A percentile compares a stretch with the other conserved stretches of the same genome.
These are phyloP conservation scores for Orbilia javanica DNA, from an alignment of 2,329 filamentous ascomycete species.

Conservation along the genomic window DNA sequence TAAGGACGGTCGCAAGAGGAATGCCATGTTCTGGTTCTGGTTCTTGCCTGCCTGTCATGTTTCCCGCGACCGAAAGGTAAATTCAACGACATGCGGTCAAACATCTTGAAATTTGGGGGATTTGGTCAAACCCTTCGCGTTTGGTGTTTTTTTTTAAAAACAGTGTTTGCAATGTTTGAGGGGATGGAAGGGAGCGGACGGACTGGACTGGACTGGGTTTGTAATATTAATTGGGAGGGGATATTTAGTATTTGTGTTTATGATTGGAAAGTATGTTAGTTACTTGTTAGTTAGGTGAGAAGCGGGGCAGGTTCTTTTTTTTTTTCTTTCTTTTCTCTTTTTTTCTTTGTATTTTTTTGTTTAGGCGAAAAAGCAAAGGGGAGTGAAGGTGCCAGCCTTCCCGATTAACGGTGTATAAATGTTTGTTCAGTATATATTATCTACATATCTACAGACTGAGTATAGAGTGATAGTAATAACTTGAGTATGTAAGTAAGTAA, in stretches of 20 bases:
- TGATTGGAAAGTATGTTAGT: too few relatives aligned
- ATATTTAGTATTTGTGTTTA: too few relatives aligned
- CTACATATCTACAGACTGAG: too few relatives aligned
- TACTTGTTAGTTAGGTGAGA: not conserved
- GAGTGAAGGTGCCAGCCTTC: not conserved
- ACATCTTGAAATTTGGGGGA: slow-evolving; percentile 9
- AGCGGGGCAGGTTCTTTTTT: not conserved
- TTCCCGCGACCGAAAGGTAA: slow-evolving; percentile 42
- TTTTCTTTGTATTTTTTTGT: not conserved
- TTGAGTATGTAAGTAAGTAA: too few relatives aligned
- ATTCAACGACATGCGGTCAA: slow-evolving; percentile 55
- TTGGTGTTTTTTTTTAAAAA: too few relatives aligned
- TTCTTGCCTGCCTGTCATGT: not conserved
- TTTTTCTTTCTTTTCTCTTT: not conserved
- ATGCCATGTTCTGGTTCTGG: not conserved
- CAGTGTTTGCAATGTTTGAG: not conserved
- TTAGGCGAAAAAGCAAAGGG: not conserved
- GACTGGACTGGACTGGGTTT: too few relatives aligned
- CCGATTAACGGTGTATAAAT: not conserved
- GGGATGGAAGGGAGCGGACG: not conserved
- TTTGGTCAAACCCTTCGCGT: too few relatives aligned
- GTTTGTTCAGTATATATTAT: too few relatives aligned
- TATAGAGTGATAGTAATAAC: too few relatives aligned
- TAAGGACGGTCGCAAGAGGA: not conserved
- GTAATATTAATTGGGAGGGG: too few relatives aligned